Base-by-base conservation (phyloP, 2,329 filamentous ascomycete species). In the Botrytis elliptica region DNA sequence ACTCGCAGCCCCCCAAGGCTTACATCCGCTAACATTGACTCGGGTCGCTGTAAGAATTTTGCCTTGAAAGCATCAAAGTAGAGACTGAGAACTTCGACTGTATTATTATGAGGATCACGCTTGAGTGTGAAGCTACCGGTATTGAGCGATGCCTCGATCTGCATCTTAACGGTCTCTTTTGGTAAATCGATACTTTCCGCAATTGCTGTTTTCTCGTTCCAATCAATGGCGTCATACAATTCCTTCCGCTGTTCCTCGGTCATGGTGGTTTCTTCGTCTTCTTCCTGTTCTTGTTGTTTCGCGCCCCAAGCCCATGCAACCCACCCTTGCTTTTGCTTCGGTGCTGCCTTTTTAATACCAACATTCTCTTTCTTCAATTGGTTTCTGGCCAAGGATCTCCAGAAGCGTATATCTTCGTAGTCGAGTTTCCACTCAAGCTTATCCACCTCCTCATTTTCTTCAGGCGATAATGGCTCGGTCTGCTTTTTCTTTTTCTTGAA, bases 391-490 rank as follows among this genome's bases (percentile, higher is more conserved):
- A 99, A 82, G 0, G 96, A 98, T 76, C 96, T 89, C 95, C 96
- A 99, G 84, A 99, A 99, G 7, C 96, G 92, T 71, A 99, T 86
- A 81, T 99, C 97, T 82, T 99, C 96, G 81, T 99, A 99, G 49
- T 88, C 90, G 2, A 97, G 87, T 81, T 98, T 98, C 85, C 89
- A 90, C 81, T 99, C 96, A 3, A 99, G 87, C 67, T 86, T 86
- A 62, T 91, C 89, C 2, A 98, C 81, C 57, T 95, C 92, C 63
- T 91, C 90, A 2, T 83, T 86, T 77, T 99, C 96, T 12, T 91
- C 86, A 0, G 90, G 82, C 0, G 90, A 87, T 18, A 98, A 84
- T 72, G 85, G 85, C 77, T 91, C 88, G 75, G 93, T 92, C 75
- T 90, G 90, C 69, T 76, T 80, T 80, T 94, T 94, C 82, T 91